Conservation (phyloP, 176 grass and related monocot species). For the Aegilops bicornis region DNA sequence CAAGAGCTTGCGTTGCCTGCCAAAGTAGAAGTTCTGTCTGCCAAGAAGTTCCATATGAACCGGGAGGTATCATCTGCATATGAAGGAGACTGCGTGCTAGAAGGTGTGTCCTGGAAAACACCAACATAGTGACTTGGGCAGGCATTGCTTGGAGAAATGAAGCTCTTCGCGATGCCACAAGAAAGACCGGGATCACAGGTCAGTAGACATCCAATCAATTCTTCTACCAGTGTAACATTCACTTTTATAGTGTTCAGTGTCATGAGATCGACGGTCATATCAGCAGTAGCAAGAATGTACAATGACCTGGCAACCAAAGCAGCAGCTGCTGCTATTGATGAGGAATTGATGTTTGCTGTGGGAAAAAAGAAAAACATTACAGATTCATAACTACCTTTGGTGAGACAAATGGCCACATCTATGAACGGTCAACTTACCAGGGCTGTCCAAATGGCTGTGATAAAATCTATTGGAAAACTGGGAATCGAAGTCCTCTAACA, state of each 20-base stretch:
- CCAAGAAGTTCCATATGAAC: conserved; percentile 95
- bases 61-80: conserved; percentile 90
- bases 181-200: conserved; percentile 88
- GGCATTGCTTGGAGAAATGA: conserved; percentile 63
- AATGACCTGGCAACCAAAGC: conserved; percentile 70
- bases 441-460: conserved; percentile 75
- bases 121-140: conserved; percentile 96
- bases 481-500: conserved; percentile 91
- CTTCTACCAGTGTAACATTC: conserved; percentile 80
- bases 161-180: conserved; percentile 64
- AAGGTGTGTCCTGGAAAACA: conserved; percentile 70
- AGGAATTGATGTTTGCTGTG: conserved; percentile 84
- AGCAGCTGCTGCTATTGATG: conserved; percentile 81
- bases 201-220: conserved; percentile 72
- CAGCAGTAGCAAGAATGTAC: conserved; percentile 73
- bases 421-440: conserved; percentile 50
- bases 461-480: conserved; percentile 85
- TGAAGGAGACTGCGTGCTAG: conserved; percentile 48
- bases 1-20: conserved; percentile 51
- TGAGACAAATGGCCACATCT: background rate
- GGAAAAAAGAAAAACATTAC: background rate
- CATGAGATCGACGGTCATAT: conserved; percentile 65
- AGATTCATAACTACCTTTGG: conserved; percentile 17
- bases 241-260: conserved; percentile 83
- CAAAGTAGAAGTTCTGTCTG: conserved; percentile 52